Evolutionary conservation across 768 basidiomycete genomes (phyloP).

Genomic region (Suillus lakei): DNA sequence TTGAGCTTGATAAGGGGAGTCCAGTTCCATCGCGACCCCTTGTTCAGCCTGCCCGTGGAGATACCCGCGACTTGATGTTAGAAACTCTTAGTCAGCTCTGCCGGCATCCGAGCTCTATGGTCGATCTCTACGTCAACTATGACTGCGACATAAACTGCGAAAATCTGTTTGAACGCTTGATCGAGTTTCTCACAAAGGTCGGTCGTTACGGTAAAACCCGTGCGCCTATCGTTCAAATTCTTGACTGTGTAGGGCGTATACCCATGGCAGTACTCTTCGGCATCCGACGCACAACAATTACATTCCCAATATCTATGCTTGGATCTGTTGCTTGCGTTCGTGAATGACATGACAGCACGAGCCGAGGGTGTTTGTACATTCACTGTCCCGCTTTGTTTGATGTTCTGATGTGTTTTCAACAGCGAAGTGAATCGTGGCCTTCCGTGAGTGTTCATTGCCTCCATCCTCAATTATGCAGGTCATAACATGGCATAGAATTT

Average conservation of each 20-base stretch:
- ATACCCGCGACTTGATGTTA: conserved; percentile 87
- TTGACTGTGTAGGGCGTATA: conserved; percentile 70
- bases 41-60: conserved; percentile 80
- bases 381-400: conserved; percentile 1
- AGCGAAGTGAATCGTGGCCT: conserved; percentile 65
- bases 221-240: conserved; percentile 11
- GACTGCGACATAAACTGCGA: conserved; percentile 98
- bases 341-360: conserved; percentile 86
- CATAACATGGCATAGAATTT: conserved; percentile 47
- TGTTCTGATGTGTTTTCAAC: conserved; percentile 14
- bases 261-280: conserved; percentile 62
- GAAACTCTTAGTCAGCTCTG: conserved; percentile 86
- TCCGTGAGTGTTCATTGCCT: conserved; percentile 45
- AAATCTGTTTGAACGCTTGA: conserved; percentile 88
- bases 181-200: conserved; percentile 90
- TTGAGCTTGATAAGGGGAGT: conserved; percentile 53
- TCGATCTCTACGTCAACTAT: conserved; percentile 94
- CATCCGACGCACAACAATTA: conserved; percentile 66
- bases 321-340: conserved; percentile 84
- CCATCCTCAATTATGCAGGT: conserved; percentile 1
- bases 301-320: conserved; percentile 87
- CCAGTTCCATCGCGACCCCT: conserved; percentile 58
- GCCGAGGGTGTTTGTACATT: conserved; percentile 47
- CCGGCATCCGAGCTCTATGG: conserved; percentile 88
- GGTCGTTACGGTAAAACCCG: conserved; percentile 16